These are phyloP conservation scores for Podila horticola DNA, from an alignment of 192 early-diverging fungal species.

Conservation along the genomic window DNA sequence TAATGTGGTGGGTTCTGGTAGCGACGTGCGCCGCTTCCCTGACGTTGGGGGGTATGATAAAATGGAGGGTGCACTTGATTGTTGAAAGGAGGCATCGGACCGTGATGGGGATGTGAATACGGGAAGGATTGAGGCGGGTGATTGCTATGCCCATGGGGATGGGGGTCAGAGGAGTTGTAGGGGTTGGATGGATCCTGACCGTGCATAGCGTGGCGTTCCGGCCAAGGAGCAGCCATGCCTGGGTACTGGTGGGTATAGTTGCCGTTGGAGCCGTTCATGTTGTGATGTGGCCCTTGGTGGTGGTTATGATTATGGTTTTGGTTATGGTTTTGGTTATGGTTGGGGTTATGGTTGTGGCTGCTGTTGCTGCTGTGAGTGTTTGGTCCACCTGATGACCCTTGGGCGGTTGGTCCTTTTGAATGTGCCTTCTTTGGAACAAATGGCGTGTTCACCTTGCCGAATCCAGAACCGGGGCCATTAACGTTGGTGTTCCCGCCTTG, in stretches of 20 bases:
- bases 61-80: slow-evolving; percentile 7
- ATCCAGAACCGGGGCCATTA: not conserved
- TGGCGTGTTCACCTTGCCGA: not conserved
- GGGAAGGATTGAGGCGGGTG: slow-evolving; percentile 5
- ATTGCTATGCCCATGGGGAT: not conserved
- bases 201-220: slow-evolving; percentile 13
- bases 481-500: not conserved
- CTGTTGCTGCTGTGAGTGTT: not conserved
- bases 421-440: slow-evolving; percentile 3
- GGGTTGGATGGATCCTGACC: slow-evolving; percentile 23
- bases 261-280: slow-evolving; percentile 13
- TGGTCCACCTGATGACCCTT: too few relatives aligned
- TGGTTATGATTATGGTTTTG: not conserved
- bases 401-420: not conserved
- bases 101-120: not conserved
- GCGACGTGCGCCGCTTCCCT: not conserved
- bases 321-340: not conserved
- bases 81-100: not conserved
- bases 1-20: slow-evolving; percentile 12
- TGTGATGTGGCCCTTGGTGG: slow-evolving; percentile 18
- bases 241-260: slow-evolving; percentile 38
- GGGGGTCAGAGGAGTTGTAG: not conserved
- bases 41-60: slow-evolving; percentile 2
- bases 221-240: slow-evolving; percentile 12
- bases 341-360: not conserved